Conservation (phyloP, 2,329 filamentous ascomycete species). For the Cladophialophora psammophila region DNA sequence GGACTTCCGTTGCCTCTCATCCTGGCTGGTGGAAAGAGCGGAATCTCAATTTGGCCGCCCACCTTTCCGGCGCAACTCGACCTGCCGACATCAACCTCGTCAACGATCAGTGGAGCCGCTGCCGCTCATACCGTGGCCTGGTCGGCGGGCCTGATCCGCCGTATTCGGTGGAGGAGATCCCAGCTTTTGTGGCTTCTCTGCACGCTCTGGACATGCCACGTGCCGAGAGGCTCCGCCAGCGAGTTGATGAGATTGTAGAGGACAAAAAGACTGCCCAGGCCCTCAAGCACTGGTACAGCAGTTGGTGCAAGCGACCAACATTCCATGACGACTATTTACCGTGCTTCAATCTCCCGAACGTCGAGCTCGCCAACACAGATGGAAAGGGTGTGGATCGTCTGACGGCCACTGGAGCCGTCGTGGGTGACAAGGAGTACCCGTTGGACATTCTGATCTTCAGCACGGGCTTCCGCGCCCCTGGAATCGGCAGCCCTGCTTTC, state of each 20-base stretch:
- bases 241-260: constrained; percentile 58
- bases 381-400: constrained; percentile 59
- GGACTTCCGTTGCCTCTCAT: neutral
- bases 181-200: constrained; percentile 31
- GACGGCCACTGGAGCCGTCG: constrained; percentile 56
- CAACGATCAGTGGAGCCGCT: constrained; percentile 7
- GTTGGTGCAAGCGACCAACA: constrained; percentile 67
- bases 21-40: constrained; percentile 24
- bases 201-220: constrained; percentile 50
- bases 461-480: constrained; percentile 51
- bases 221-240: constrained; percentile 55
- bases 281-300: constrained; percentile 65
- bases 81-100: constrained; percentile 12
- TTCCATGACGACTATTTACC: constrained; percentile 61
- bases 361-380: constrained; percentile 54
- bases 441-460: constrained; percentile 58
- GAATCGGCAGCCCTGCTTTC: constrained; percentile 43
- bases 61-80: constrained; percentile 5
- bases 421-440: constrained; percentile 56
- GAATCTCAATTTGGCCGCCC: constrained; percentile 14
- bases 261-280: constrained; percentile 59
- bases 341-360: constrained; percentile 46
- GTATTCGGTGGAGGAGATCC: constrained; percentile 4
- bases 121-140: constrained; percentile 5
- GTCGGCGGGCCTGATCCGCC: constrained; percentile 11